Evolutionary conservation across 2,329 filamentous ascomycete genomes (phyloP).

Genomic region (Zymoseptoria pseudotritici): DNA sequence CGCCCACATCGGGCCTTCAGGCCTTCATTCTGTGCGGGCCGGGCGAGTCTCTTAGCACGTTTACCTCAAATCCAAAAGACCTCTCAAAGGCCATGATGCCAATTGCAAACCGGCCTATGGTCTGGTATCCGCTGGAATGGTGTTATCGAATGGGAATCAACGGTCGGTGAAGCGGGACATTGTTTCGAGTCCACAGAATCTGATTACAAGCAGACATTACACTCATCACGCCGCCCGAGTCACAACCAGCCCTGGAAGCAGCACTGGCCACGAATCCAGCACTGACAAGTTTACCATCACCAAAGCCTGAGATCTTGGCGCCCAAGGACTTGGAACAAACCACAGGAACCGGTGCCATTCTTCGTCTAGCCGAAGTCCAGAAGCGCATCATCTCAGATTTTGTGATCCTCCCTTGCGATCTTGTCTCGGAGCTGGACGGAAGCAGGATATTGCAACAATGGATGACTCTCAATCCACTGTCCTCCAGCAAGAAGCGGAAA

Average conservation of each 20-base stretch:
- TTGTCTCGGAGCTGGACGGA: constrained; percentile 83
- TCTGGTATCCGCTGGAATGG: constrained; percentile 83
- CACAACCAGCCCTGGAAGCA: constrained; percentile 57
- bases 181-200: not conserved
- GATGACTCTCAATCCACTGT: constrained; percentile 61
- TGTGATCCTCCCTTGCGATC: constrained; percentile 81
- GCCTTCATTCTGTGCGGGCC: constrained; percentile 77
- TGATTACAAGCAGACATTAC: constrained; percentile 38
- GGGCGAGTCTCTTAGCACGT: constrained; percentile 73
- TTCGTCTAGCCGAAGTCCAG: constrained; percentile 76
- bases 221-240: constrained; percentile 51
- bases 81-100: constrained; percentile 76
- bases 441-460: constrained; percentile 80
- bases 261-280: constrained; percentile 72
- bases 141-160: constrained; percentile 75
- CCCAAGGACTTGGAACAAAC: constrained; percentile 71
- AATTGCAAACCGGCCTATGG: constrained; percentile 79
- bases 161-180: constrained; percentile 37
- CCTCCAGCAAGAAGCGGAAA: constrained; percentile 52
- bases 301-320: constrained; percentile 67
- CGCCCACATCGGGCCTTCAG: constrained; percentile 70
- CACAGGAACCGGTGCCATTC: constrained; percentile 80
- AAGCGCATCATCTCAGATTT: constrained; percentile 78
- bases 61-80: constrained; percentile 71
- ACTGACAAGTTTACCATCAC: constrained; percentile 64